phyloP scores from a whole-genome alignment of 2,329 filamentous ascomycete species.

The Tolypocladium sp. region DNA sequence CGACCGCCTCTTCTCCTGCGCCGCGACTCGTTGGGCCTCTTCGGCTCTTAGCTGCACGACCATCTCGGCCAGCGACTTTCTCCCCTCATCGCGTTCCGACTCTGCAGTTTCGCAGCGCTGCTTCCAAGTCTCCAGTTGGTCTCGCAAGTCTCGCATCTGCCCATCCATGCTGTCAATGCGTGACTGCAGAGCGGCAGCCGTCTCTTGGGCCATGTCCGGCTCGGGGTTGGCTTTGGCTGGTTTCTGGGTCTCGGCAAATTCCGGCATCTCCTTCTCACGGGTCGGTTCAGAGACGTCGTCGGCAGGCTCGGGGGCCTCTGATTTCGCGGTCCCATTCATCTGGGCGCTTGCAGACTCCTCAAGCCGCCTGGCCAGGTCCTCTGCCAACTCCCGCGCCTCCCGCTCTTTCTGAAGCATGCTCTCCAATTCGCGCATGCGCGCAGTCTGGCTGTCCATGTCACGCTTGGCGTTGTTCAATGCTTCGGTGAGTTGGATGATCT shows the following conservation, averaged over 20 bases:
- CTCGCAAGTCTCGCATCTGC: constrained; percentile 74
- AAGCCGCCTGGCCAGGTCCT: constrained; percentile 68
- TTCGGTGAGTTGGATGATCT: constrained; percentile 78
- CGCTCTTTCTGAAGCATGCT: constrained; percentile 65
- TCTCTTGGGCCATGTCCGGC: constrained; percentile 11
- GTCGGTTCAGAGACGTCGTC: constrained; percentile 3
- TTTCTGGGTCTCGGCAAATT: constrained; percentile 9
- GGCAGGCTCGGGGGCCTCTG: constrained; percentile 13
- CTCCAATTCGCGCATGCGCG: constrained; percentile 74
- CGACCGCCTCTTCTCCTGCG: constrained; percentile 30
- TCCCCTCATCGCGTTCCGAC: constrained; percentile 60
- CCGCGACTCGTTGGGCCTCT: constrained; percentile 38
- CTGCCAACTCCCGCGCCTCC: constrained; percentile 71
- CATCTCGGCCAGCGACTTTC: constrained; percentile 78
- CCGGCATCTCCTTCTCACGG: background rate
- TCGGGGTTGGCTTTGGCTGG: background rate
- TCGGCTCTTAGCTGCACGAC: constrained; percentile 71
- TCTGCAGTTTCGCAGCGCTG: constrained; percentile 74
- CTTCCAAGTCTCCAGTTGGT: constrained; percentile 71
- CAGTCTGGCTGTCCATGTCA: constrained; percentile 76
- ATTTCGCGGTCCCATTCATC: constrained; percentile 16
- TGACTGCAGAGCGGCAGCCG: constrained; percentile 38
- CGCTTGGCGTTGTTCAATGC: constrained; percentile 75
- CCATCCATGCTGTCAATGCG: constrained; percentile 67
- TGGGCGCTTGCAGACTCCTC: constrained; percentile 39